Conservation (phyloP, 139 green algal species). For the Volvox africanus region DNA sequence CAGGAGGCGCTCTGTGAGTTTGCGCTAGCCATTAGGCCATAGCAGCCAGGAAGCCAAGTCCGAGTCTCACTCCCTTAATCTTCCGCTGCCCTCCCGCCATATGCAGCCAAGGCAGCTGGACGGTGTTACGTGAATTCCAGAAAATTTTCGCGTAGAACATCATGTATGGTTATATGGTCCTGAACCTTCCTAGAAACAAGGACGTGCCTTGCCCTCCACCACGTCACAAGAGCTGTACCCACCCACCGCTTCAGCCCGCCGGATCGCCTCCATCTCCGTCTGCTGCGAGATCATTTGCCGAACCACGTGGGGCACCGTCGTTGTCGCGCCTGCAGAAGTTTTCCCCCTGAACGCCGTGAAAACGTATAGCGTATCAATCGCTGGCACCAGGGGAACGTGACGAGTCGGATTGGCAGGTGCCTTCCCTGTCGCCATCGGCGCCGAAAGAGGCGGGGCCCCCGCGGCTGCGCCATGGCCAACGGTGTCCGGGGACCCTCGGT, state of each 20-base stretch:
- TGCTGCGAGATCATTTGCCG: constrained; percentile 84
- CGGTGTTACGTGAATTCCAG: no score
- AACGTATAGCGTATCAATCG: constrained; percentile 67
- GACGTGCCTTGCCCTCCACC: background rate
- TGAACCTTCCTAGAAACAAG: no score
- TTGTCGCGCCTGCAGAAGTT: background rate
- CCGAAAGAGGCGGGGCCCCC: background rate
- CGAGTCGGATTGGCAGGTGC: constrained; percentile 18
- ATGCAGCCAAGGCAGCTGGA: no score
- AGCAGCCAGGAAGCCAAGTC: no score
- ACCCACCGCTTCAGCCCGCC: constrained; percentile 63
- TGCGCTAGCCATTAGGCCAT: no score
- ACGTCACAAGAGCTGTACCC: background rate
- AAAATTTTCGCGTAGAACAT: no score
- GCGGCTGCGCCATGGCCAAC: background rate
- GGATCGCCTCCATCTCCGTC: constrained; percentile 78
- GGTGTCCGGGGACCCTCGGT: background rate
- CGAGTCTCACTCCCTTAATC: no score
- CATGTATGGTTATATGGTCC: no score
- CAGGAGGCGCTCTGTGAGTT: no score
- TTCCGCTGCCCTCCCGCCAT: no score
- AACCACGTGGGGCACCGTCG: constrained; percentile 69
- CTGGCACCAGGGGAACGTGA: constrained; percentile 60
- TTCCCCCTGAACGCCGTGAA: constrained; percentile 41
- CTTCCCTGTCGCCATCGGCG: background rate